These are phyloP conservation scores for Juncus inflexus DNA, from an alignment of 176 grass and related monocot species.

Conservation along the genomic window DNA sequence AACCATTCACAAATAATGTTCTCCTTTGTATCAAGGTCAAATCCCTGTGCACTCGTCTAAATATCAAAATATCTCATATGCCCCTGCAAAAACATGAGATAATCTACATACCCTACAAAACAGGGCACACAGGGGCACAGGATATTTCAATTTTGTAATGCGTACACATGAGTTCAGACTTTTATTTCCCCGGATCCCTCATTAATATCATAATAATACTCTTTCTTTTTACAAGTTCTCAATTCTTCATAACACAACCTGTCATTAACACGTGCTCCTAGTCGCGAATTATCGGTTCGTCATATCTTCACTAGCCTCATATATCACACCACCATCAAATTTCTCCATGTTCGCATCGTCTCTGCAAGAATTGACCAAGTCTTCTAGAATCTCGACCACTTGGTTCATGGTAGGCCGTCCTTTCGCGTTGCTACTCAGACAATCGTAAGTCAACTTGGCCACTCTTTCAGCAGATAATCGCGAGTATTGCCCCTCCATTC, in stretches of 20 bases:
- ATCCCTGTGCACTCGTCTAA: too few species aligned
- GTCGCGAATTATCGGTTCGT: background rate
- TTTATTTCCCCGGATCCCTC: too few species aligned
- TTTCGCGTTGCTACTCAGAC: conserved; percentile 76
- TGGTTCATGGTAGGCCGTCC: conserved; percentile 47
- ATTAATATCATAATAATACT: too few species aligned
- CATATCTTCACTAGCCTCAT: conserved; percentile 5
- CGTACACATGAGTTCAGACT: too few species aligned
- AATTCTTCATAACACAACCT: too few species aligned
- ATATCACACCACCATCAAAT: conserved; percentile 3
- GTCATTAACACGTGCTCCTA: too few species aligned
- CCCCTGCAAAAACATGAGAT: too few species aligned
- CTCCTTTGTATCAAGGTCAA: too few species aligned
- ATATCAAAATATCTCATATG: too few species aligned
- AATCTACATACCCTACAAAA: too few species aligned
- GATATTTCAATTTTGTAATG: background rate
- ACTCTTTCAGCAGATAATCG: conserved; percentile 29
- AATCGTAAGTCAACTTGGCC: conserved; percentile 62
- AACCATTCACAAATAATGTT: too few species aligned
- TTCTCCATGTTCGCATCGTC: background rate
- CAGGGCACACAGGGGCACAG: background rate
- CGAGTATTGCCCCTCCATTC: conserved; percentile 41
- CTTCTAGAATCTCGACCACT: conserved; percentile 52
- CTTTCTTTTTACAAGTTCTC: background rate
- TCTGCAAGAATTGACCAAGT: conserved; percentile 28